Conservation (phyloP, 805 yeast species). For the Yarrowia phangngaensis region DNA sequence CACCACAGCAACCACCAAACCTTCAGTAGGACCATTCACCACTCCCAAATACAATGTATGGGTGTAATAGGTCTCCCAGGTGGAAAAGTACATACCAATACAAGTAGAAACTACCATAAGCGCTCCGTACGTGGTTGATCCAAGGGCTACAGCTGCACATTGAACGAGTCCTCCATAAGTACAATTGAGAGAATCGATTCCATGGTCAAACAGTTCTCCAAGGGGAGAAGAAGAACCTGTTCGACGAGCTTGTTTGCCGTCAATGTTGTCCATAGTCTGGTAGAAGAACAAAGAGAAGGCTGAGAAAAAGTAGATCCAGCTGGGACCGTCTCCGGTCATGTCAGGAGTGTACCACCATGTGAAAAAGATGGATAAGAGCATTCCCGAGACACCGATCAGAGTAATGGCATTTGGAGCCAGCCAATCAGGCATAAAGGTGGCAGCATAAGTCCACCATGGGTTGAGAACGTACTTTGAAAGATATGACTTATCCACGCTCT, state of each 20-base stretch:
- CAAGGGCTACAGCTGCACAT: constrained; percentile 72
- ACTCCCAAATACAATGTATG: constrained; percentile 76
- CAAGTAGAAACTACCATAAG: constrained; percentile 74
- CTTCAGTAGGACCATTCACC: constrained; percentile 95
- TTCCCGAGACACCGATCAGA: constrained; percentile 68
- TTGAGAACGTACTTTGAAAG: constrained; percentile 72
- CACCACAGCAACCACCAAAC: constrained; percentile 62
- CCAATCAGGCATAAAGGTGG: constrained; percentile 73
- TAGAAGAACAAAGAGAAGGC: constrained; percentile 83
- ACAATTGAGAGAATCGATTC: constrained; percentile 71
- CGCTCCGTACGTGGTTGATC: constrained; percentile 71
- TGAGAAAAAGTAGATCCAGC: constrained; percentile 73
- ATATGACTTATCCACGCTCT: constrained; percentile 71
- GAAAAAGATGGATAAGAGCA: constrained; percentile 56
- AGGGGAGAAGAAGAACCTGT: constrained; percentile 93
- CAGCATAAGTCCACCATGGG: constrained; percentile 82
- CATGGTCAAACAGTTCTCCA: constrained; percentile 94
- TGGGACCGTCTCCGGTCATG: constrained; percentile 56
- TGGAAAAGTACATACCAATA: constrained; percentile 54
- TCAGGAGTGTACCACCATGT: constrained; percentile 73
- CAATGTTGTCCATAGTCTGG: constrained; percentile 96
- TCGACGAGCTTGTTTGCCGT: constrained; percentile 91
- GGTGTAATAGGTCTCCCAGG: constrained; percentile 95
- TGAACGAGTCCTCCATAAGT: constrained; percentile 72
- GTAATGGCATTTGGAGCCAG: constrained; percentile 96